Conservation (phyloP, 2,329 filamentous ascomycete species). For the Pseudogymnoascus sp. region DNA sequence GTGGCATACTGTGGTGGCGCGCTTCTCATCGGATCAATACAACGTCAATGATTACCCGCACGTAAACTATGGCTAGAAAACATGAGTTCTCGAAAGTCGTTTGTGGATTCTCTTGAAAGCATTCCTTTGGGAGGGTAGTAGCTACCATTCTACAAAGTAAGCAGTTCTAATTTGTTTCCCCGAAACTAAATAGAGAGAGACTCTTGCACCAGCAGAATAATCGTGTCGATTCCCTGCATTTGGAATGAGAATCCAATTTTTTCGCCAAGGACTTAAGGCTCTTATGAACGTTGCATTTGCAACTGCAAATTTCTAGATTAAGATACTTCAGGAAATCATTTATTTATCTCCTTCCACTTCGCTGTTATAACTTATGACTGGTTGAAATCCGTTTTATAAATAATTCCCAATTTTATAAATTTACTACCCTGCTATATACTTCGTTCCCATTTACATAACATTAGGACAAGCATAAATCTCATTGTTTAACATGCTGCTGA, state of each 20-base stretch:
- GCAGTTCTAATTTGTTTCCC: background rate
- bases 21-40: slow-evolving; percentile 5
- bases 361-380: background rate
- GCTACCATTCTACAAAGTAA: background rate
- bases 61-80: background rate
- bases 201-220: background rate
- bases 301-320: background rate
- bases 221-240: background rate
- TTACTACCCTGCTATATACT: background rate
- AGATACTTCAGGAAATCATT: background rate
- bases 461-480: background rate
- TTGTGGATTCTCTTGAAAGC: background rate
- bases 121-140: background rate
- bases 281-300: background rate
- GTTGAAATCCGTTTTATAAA: background rate
- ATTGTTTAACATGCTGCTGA: background rate
- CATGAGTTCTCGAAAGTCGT: background rate
- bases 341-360: background rate
- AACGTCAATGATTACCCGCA: background rate
- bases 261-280: background rate
- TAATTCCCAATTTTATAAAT: background rate
- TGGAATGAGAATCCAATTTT: background rate
- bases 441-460: background rate
- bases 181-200: background rate
- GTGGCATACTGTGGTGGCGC: slow-evolving; percentile 15